Percentiles rank a stretch among this genome's conserved stretches.
These are phyloP conservation scores for Diospyros kaki DNA, from an alignment of 148 eudicot species.

Conservation along the genomic window DNA sequence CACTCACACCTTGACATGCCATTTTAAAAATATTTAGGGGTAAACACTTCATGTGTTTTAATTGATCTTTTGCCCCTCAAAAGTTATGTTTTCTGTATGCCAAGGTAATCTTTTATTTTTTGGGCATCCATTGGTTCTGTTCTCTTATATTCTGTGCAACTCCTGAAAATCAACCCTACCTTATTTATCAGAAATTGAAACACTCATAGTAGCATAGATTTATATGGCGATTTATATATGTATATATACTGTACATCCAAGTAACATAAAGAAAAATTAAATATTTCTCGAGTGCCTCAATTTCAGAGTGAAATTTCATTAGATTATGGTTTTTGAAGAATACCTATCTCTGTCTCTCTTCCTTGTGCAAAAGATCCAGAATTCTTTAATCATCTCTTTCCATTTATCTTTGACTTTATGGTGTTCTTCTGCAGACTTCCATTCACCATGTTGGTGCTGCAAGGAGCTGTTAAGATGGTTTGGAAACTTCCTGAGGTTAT, in stretches of 20 bases:
- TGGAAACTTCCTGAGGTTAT: constrained; percentile 88
- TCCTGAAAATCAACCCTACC: too few relatives aligned
- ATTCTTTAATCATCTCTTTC: neutral
- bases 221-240: neutral
- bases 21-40: too few relatives aligned
- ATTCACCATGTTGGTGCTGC: constrained; percentile 92
- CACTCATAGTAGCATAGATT: neutral
- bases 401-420: neutral
- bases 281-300: neutral
- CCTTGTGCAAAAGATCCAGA: neutral
- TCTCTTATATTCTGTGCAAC: neutral
- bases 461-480: constrained; percentile 90
- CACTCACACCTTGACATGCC: too few relatives aligned
- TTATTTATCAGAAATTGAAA: too few relatives aligned
- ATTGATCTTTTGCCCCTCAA: neutral
- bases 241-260: neutral
- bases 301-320: neutral
- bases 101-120: neutral
- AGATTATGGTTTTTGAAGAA: neutral
- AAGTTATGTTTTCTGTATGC: neutral
- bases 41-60: neutral
- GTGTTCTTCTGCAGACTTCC: constrained; percentile 52
- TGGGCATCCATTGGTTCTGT: neutral
- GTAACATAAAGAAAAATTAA: neutral
- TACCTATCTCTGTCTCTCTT: neutral